Evolutionary conservation across 2,329 filamentous ascomycete genomes (phyloP).

Genomic region (Tolypocladium ophioglossoides): DNA sequence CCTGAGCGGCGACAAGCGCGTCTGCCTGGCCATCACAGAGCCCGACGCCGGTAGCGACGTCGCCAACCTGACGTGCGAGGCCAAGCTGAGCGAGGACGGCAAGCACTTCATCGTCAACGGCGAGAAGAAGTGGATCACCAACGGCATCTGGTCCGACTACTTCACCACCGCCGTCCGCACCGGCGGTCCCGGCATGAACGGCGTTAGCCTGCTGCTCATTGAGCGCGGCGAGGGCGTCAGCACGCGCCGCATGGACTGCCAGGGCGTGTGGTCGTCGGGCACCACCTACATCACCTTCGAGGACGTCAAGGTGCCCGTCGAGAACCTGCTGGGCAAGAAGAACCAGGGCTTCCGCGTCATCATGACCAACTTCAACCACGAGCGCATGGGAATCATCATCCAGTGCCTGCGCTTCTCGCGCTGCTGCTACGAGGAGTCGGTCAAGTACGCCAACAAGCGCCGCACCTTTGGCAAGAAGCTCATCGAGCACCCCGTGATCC

Average conservation of each 20-base stretch:
- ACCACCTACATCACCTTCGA: slow-evolving; percentile 98
- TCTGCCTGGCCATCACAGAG: slow-evolving; percentile 95
- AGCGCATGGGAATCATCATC: slow-evolving; percentile 97
- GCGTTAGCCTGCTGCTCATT: slow-evolving; percentile 81
- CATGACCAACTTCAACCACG: slow-evolving; percentile 99
- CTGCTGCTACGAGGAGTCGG: slow-evolving; percentile 91
- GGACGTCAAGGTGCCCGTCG: slow-evolving; percentile 98
- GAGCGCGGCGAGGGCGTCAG: slow-evolving; percentile 83
- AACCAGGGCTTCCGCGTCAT: slow-evolving; percentile 98
- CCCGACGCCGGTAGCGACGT: slow-evolving; percentile 93
- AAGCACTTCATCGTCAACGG: slow-evolving; percentile 99
- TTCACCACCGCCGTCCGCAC: slow-evolving; percentile 96
- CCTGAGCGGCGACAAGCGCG: slow-evolving; percentile 85
- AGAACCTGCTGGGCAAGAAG: slow-evolving; percentile 95
- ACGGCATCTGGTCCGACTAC: slow-evolving; percentile 94
- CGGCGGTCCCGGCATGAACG: slow-evolving; percentile 81
- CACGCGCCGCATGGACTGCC: slow-evolving; percentile 95
- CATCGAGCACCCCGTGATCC: slow-evolving; percentile 93
- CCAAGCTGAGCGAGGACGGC: slow-evolving; percentile 86
- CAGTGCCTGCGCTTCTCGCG: slow-evolving; percentile 91
- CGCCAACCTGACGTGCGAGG: slow-evolving; percentile 90
- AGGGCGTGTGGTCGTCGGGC: slow-evolving; percentile 90
- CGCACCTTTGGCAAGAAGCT: slow-evolving; percentile 94
- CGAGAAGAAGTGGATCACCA: slow-evolving; percentile 99
- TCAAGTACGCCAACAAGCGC: slow-evolving; percentile 97